Evolutionary conservation across 1,284 basidiomycete genomes (phyloP).

Genomic region (Waitea zeae): DNA sequence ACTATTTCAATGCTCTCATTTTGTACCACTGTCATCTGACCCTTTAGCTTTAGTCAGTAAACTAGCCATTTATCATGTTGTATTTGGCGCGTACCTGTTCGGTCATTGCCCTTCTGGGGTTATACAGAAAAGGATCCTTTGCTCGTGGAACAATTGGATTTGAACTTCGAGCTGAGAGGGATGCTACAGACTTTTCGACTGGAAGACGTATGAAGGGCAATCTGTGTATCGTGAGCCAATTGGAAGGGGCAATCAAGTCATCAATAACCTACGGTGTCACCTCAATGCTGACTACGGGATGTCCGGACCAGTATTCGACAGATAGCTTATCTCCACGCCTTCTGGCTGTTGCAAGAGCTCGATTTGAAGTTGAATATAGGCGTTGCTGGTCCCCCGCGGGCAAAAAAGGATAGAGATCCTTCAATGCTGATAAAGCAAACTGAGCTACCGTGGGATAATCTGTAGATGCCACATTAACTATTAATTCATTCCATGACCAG

Average conservation of each 20-base stretch:
- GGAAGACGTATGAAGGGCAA: constrained; percentile 57
- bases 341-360: constrained; percentile 54
- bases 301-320: constrained; percentile 74
- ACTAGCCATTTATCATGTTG: background rate
- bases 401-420: constrained; percentile 47
- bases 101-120: constrained; percentile 48
- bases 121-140: constrained; percentile 77
- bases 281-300: constrained; percentile 65
- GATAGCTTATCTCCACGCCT: constrained; percentile 55
- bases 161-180: constrained; percentile 24
- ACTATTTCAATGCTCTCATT: constrained; percentile 73
- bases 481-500: constrained; percentile 9
- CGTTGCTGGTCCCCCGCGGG: constrained; percentile 60
- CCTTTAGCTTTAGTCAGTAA: background rate
- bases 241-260: too few species aligned
- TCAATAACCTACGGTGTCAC: constrained; percentile 43
- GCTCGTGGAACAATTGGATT: constrained; percentile 14
- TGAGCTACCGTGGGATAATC: constrained; percentile 65
- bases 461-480: constrained; percentile 14
- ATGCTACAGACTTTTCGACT: constrained; percentile 50
- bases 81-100: constrained; percentile 32
- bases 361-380: constrained; percentile 51
- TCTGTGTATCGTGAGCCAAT: constrained; percentile 19
- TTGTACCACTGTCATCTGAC: constrained; percentile 37
- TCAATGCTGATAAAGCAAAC: constrained; percentile 64